Base-by-base conservation (phyloP, 83 land plant genomes). In the Diphasiastrum complanatum region DNA sequence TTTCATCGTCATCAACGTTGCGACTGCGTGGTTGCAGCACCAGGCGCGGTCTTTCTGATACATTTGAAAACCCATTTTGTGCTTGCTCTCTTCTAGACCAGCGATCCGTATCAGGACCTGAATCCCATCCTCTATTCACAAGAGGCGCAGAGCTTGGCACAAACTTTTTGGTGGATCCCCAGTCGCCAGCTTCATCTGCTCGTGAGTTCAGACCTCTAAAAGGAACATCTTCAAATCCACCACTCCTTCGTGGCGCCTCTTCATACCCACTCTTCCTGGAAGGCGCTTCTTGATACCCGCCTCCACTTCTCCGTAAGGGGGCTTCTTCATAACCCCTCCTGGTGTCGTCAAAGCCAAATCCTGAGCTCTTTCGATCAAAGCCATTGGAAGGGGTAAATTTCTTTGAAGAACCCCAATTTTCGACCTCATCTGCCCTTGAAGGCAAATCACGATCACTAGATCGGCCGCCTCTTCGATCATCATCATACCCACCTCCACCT, bases 141-240 rank as follows among this genome's bases (percentile, higher is more conserved):
- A 33, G 3, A 4, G 26, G 29, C 31, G 47, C n/a, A 66, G 67
- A 60, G 26, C 51, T 67, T 23, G 70, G 66, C 52, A 67, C 38
- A 23, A 58, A 67, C 37, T 81, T 86, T 74, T 90, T 90, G 18
- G 58, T 80, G 28, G 61, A 1, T 6, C 77, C 68, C 97, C 97
- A 91, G 50, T 75, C 79, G 26, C 83, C 89, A 1, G 67, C 81
- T 33, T 84, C 95, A 57, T 90, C 97, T n/a, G 95, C 97, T 24
- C 83, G 61, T 1, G 89, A 84, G 11, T 75, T 72, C 16, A 64
- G 38, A 0, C 65, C 70, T 1, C 61, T 56, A 3, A 51, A 67
- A 19, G 56, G 59, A 40, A 18, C 45, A 55, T 65, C 66, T 18
- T 58, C 70, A 25, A 31, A 58, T 25, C 62, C 62, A 8, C 59